Evolutionary conservation across 768 basidiomycete species (phyloP).

Genomic region (Amanita pseudoporphyria): DNA sequence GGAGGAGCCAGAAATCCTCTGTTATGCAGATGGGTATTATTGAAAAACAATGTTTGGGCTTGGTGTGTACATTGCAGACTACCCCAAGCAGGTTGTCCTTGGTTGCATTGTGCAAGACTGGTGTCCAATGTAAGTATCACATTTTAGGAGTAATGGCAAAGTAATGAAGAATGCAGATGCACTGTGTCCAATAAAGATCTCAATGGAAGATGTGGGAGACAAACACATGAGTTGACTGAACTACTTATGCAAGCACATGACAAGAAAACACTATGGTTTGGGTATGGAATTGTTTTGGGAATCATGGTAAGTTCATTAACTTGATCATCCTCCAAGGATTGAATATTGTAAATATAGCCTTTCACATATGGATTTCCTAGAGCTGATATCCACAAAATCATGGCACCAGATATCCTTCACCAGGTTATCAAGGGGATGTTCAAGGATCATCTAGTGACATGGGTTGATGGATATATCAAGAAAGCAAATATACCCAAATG

Average conservation of each 20-base stretch:
- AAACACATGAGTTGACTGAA: conserved; percentile 4
- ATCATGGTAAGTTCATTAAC: conserved; percentile 18
- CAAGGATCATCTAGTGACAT: conserved; percentile 28
- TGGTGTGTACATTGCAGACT: too few relatives aligned
- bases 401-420: too few relatives aligned
- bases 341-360: background rate
- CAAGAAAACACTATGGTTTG: conserved; percentile 17
- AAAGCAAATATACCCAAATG: conserved; percentile 13
- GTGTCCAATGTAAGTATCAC: background rate
- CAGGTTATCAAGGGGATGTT: conserved; percentile 28
- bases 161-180: background rate
- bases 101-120: background rate
- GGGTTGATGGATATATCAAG: conserved; percentile 18
- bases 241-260: conserved; percentile 13
- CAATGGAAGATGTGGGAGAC: background rate
- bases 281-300: conserved; percentile 22
- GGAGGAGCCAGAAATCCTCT: too few relatives aligned
- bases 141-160: background rate
- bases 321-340: conserved; percentile 6
- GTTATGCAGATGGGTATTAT: too few relatives aligned
- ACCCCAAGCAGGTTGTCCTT: too few relatives aligned
- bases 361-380: too few relatives aligned
- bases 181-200: background rate
- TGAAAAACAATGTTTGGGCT: too few relatives aligned
- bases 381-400: too few relatives aligned